Evolutionary conservation across 2,329 filamentous ascomycete species (phyloP), one percentile per base, ranked within the genome.

Genomic region (Pyricularia sp.): DNA sequence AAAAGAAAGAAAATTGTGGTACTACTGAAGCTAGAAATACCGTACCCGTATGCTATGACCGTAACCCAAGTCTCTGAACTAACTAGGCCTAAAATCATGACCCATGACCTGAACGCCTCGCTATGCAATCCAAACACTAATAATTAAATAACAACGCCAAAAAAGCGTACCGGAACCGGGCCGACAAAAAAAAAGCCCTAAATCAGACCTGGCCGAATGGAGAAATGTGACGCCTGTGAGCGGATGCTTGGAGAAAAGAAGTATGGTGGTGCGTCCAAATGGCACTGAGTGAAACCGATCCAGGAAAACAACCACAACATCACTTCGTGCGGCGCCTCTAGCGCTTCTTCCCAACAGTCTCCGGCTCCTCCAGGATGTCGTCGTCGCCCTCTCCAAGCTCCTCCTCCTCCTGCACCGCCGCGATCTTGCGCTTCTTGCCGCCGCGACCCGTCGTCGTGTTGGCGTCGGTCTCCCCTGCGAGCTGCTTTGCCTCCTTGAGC

Each of bases 401-500:
- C 10, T 68, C 68, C 22, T 64, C 66, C 22, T 64, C 66, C 30
- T 66, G 66, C 28, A 65, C 62, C 28, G 65, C 65, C 65, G 67
- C 66, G 53, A 66, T 67, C 64, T 69, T 68, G 61, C 70, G 67
- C 65, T 69, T 69, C 62, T 66, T 68, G 3, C 67, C 67, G 3
- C 66, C 64, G 40, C 53, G 65, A 60, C 16, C 68, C 8, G 62
- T 40, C 8, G 62, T 40, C 65, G 63, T 62, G 55, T 31, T 63
- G 40, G 57, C 30, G 57, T 66, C 64, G 30, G 63, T 67, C 8
- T 68, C 60, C 55, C 57, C 66, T 59, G 69, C 69, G 3, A 71
- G 61, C 65, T 67, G 67, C n/a, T 64, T 68, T 55, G 71, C 66
- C 9, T 71, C 68, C 66, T 71, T 72, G 66, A 66, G 69, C 59